These are phyloP conservation scores for Flagelloscypha sp. DNA, from an alignment of 768 basidiomycete species.

Conservation along the genomic window DNA sequence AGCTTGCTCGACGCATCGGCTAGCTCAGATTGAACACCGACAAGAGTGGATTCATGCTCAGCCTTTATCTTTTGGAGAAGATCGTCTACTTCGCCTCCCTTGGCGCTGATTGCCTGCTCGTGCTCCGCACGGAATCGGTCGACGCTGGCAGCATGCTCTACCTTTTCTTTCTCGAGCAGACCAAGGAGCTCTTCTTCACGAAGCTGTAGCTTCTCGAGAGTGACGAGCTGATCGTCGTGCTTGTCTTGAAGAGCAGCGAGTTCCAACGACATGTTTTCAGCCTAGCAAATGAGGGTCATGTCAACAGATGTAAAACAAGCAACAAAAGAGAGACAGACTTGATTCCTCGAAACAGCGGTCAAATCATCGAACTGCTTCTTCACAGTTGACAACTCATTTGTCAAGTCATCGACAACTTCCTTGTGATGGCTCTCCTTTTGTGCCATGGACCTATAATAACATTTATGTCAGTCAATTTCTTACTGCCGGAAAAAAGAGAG, in stretches of 20 bases:
- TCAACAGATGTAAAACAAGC: neutral
- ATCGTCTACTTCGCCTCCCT: constrained; percentile 32
- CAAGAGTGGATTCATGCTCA: constrained; percentile 36
- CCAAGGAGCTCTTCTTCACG: constrained; percentile 44
- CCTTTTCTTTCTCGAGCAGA: constrained; percentile 40
- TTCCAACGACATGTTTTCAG: constrained; percentile 82
- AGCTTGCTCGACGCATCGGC: constrained; percentile 32
- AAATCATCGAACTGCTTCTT: constrained; percentile 79
- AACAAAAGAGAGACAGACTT: constrained; percentile 40
- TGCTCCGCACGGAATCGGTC: constrained; percentile 39
- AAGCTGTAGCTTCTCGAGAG: constrained; percentile 46
- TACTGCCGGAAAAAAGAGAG: neutral
- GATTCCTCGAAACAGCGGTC: constrained; percentile 72
- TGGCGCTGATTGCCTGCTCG: constrained; percentile 32
- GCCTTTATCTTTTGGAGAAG: constrained; percentile 38
- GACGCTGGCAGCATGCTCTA: constrained; percentile 40
- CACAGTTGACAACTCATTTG: constrained; percentile 55
- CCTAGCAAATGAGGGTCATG: constrained; percentile 28
- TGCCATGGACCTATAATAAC: constrained; percentile 75
- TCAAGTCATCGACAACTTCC: constrained; percentile 68
- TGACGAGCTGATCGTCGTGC: constrained; percentile 42
- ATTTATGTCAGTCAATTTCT: constrained; percentile 7
- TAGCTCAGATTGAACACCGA: constrained; percentile 35
- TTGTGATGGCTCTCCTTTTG: constrained; percentile 90
- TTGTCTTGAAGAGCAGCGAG: constrained; percentile 65